A percentile compares a stretch with the other conserved stretches of the same genome.
phyloP scores from a whole-genome alignment of 805 yeast genomes.

The Candida maris region DNA sequence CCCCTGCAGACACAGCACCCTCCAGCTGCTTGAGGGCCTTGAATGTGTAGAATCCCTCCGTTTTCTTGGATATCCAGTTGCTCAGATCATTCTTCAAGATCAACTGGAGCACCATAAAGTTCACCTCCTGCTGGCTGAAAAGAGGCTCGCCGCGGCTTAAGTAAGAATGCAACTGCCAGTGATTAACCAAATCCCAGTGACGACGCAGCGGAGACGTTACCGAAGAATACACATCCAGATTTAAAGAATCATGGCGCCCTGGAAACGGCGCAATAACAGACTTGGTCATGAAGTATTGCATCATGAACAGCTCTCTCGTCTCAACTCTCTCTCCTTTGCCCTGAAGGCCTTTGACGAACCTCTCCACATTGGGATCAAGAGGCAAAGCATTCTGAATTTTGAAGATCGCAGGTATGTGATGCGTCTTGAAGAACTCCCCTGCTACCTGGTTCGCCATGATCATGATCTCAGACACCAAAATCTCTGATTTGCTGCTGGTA shows the following conservation, averaged over 20 bases:
- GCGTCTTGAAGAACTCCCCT: constrained; percentile 42
- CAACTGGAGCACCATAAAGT: constrained; percentile 39
- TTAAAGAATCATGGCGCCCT: constrained; percentile 56
- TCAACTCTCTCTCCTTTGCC: constrained; percentile 23
- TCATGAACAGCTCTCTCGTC: constrained; percentile 39
- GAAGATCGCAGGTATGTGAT: constrained; percentile 52
- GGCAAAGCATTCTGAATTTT: constrained; percentile 29
- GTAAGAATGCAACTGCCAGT: constrained; percentile 62
- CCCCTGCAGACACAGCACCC: constrained; percentile 16
- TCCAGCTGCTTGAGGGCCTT: constrained; percentile 25
- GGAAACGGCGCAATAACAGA: constrained; percentile 50
- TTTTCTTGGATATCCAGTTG: constrained; percentile 23
- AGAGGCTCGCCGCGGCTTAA: constrained; percentile 28
- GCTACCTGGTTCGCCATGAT: constrained; percentile 66
- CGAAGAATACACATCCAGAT: constrained; percentile 59
- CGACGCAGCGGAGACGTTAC: constrained; percentile 90
- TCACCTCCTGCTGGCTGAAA: constrained; percentile 34
- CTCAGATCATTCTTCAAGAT: constrained; percentile 42
- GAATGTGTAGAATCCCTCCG: constrained; percentile 29
- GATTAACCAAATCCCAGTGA: constrained; percentile 74
- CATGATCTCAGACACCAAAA: constrained; percentile 82
- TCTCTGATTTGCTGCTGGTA: constrained; percentile 44
- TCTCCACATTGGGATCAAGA: constrained; percentile 18
- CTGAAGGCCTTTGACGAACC: constrained; percentile 20
- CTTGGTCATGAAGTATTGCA: constrained; percentile 46